Base-by-base conservation (phyloP, 805 yeast species). In the Barnettozyma pratensis region DNA sequence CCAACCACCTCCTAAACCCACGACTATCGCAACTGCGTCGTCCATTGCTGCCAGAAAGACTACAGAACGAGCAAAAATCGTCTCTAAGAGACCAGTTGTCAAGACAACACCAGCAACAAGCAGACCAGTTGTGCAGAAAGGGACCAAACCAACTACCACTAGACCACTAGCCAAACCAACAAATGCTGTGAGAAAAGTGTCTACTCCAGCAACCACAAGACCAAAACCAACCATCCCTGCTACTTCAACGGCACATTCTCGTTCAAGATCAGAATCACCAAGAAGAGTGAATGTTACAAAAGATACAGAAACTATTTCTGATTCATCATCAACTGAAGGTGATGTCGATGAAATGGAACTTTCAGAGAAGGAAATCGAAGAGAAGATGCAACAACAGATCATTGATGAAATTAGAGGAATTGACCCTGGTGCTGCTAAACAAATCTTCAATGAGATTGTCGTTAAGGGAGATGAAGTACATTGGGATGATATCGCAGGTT, bases 401-500 rank as follows among this genome's bases (percentile, higher is more conserved):
- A 63, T 70, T 46, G 62, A 63, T 14, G 59, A 63, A 2, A 54
- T 71, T 9, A 67, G 65, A 35, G 97, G 97, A 6, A 87, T 91
- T 6, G 97, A 92, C 64, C 80, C 78, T 41, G 57, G 60, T 8
- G 85, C 96, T 0, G 96, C 96, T 5, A 77, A 78, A 54, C 96
- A 89, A 64, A 92, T 92, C 49, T 71, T 91, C 50, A 86, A 85
- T 54, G 98, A 92, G 60, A 89, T 94, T 51, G 87, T 92, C 5
- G 85, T 91, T 3, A 85, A 83, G 45, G 97, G 96, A 29, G 98
- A 92, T 63, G 87, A 88, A 58, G 96, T 94, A 0, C 87, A 81
- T 59, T 92, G 98, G 99, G 95, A 86, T 46, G 98, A 92, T 62
- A 88, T 92, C 56, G 96, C 96, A 0, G 99, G 99, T 1, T 69